These are phyloP conservation scores for Torulaspora franciscae DNA, from an alignment of 805 yeast species.

Conservation along the genomic window DNA sequence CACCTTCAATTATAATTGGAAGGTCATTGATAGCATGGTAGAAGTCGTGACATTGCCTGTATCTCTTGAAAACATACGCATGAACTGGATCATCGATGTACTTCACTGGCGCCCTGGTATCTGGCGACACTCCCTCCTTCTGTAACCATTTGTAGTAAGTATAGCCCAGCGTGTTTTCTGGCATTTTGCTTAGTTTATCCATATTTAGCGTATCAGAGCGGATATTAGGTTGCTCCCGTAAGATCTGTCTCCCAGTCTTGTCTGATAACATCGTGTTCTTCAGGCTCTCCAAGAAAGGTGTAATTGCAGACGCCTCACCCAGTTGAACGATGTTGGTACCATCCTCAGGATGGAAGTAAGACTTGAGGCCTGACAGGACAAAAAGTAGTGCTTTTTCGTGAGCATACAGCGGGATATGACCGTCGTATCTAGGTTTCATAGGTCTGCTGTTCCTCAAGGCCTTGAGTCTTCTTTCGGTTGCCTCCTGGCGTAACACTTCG, in stretches of 20 bases:
- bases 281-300: slow-evolving; percentile 55
- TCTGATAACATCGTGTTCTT: slow-evolving; percentile 72
- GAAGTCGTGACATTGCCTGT: slow-evolving; percentile 95
- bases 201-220: slow-evolving; percentile 66
- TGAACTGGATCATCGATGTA: slow-evolving; percentile 85
- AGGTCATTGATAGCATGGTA: slow-evolving; percentile 88
- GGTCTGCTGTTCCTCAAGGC: slow-evolving; percentile 28
- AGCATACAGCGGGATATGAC: slow-evolving; percentile 68
- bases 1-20: slow-evolving; percentile 94
- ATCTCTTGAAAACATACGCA: slow-evolving; percentile 89
- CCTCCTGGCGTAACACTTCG: slow-evolving; percentile 38
- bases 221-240: slow-evolving; percentile 77
- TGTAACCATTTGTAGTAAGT: slow-evolving; percentile 80
- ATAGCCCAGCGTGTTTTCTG: slow-evolving; percentile 68
- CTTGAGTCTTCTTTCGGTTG: slow-evolving; percentile 28
- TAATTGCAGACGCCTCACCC: slow-evolving; percentile 87
- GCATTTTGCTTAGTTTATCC: slow-evolving; percentile 53
- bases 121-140: slow-evolving; percentile 87
- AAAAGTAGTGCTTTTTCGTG: slow-evolving; percentile 63
- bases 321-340: slow-evolving; percentile 72
- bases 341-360: slow-evolving; percentile 69
- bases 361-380: slow-evolving; percentile 69
- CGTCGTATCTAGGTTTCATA: slow-evolving; percentile 49
- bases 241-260: slow-evolving; percentile 67
- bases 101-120: slow-evolving; percentile 82